phyloP scores from a whole-genome alignment of 2,329 filamentous ascomycete genomes.

The Neonectria neomacrospora region DNA sequence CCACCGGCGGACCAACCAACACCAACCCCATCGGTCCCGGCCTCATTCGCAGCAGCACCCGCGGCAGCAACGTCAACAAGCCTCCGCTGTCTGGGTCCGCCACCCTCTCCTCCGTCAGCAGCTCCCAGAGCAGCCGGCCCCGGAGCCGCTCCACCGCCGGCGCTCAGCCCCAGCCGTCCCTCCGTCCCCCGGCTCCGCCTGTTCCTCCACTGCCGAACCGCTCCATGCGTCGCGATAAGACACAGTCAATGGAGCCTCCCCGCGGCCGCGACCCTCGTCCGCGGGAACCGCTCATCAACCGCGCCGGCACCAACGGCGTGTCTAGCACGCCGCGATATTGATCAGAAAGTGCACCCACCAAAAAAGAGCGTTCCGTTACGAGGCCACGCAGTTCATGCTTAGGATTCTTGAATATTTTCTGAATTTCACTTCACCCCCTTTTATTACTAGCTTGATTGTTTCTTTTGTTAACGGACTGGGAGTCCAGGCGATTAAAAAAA shows the following conservation, averaged over 20 bases:
- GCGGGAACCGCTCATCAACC: conserved; percentile 47
- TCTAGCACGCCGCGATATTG: conserved; percentile 31
- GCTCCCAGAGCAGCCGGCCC: conserved; percentile 24
- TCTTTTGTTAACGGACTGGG: conserved; percentile 13
- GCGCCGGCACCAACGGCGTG: conserved; percentile 41
- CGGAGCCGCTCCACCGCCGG: conserved; percentile 44
- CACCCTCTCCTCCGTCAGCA: conserved; percentile 11
- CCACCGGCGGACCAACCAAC: conserved; percentile 46
- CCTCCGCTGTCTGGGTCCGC: conserved; percentile 28
- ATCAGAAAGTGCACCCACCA: conserved; percentile 1
- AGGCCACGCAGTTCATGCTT: conserved; percentile 37
- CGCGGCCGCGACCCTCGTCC: conserved; percentile 44
- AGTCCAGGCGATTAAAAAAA: conserved; percentile 16
- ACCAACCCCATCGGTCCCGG: conserved; percentile 31
- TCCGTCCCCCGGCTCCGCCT: conserved; percentile 34
- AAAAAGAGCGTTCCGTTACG: conserved; percentile 24
- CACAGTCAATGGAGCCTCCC: conserved; percentile 34
- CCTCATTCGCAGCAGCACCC: conserved; percentile 33
- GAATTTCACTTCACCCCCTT: conserved; percentile 5
- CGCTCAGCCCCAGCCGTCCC: conserved; percentile 22
- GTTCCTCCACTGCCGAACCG: conserved; percentile 45
- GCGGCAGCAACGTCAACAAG: conserved; percentile 21
- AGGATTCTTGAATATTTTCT: conserved; percentile 26
- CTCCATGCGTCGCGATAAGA: conserved; percentile 43
- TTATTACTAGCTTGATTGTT: conserved; percentile 6